Evolutionary conservation across 768 basidiomycete genomes (phyloP), one percentile per base, ranked within the genome.

Genomic region (Suillus cothurnatus): DNA sequence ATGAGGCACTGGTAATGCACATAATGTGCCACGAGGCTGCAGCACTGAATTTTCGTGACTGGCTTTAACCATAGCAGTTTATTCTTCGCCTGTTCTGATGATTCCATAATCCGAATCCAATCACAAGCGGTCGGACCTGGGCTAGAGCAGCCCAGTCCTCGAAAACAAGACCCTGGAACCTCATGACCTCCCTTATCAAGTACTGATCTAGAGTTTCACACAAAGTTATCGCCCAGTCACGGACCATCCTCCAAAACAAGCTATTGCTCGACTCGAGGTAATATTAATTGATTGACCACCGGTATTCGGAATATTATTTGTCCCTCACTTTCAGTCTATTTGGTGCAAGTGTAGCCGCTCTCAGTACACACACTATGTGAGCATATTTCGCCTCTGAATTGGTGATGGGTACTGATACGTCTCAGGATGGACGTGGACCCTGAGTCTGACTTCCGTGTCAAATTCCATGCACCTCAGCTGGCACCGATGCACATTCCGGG

Each of bases 381-480:
- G 61, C 34, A 17, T n/a, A 26, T 15, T 62, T 62, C 26, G 49
- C 31, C 53, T 55, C 53, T 32, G 23, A n/a, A n/a, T 36, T 32
- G 11, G 11, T 55, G 55, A 23, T 56, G 11, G 15, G 17, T 23
- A n/a, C 61, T 59, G 28, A 62, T 62, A 11, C 14, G 15, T 38
- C 34, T 28, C 7, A 62, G 36, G 47, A 72, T 76, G 69, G 71
- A 69, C 61, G 59, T 66, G 45, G 72, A 67, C 36, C 31, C 65
- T 14, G 57, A 58, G 23, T 38, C 36, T 58, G 52, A 55, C 39
- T 76, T 76, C 53, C 72, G 31, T 17, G 66, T 76, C 43, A 76
- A 74, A 26, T 77, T 74, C 8, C 75, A 76, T 55, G 72, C 71
- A 8, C 62, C 70, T 21, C 74, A 73, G 61, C 74, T 76, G 26